Conservation (phyloP, 306 rosid genomes). For the Quercus aquifolioides region DNA sequence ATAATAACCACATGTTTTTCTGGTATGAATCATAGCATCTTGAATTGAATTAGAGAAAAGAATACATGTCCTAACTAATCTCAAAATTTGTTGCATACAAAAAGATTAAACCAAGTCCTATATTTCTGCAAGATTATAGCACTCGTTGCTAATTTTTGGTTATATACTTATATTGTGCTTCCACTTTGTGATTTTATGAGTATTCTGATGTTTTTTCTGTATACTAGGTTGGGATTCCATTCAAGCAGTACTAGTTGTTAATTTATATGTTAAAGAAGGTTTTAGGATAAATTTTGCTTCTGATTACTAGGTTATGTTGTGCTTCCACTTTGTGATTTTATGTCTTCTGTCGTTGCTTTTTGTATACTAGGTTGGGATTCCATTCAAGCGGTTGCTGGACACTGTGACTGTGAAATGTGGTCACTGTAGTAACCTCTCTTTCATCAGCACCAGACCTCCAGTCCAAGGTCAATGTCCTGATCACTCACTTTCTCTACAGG, state of each 20-base stretch:
- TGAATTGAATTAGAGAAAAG: no score
- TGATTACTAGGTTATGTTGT: neutral
- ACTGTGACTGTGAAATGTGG: constrained; percentile 99
- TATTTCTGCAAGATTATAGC: constrained; percentile 11
- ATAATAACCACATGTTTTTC: neutral
- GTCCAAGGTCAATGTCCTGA: constrained; percentile 54
- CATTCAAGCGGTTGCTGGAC: constrained; percentile 83
- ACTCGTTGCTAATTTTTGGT: neutral
- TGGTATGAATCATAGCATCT: neutral
- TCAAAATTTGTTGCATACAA: no score
- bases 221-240: constrained; percentile 84
- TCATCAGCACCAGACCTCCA: constrained; percentile 83
- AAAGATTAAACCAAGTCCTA: neutral
- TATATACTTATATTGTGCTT: neutral
- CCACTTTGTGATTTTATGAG: neutral
- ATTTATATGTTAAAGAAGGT: neutral
- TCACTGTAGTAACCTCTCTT: constrained; percentile 92
- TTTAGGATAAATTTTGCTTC: neutral
- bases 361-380: constrained; percentile 73
- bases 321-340: neutral
- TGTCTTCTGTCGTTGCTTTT: neutral
- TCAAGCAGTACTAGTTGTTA: constrained; percentile 47
- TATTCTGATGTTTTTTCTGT: neutral
- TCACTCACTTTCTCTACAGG: constrained; percentile 79
- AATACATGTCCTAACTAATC: no score